Conservation (phyloP, 1,139 yeast species). For the Blastobotrys ciferrii region DNA sequence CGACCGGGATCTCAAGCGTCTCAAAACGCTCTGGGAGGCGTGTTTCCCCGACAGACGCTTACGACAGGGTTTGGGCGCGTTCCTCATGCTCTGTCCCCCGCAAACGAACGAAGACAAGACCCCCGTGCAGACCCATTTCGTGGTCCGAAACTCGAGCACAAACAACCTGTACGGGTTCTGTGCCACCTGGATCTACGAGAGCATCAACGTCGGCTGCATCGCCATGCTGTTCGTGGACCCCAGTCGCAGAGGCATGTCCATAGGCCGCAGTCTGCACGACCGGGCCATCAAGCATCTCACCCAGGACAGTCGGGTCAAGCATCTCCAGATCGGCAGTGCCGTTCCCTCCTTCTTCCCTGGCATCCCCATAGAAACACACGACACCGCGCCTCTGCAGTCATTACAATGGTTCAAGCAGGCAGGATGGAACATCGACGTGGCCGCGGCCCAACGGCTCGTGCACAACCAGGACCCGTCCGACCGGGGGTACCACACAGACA, state of each 20-base stretch:
- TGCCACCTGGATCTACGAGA: constrained; percentile 52
- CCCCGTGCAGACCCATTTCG: constrained; percentile 45
- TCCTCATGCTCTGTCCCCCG: constrained; percentile 23
- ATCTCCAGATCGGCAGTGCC: constrained; percentile 49
- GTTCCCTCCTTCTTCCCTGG: constrained; percentile 54
- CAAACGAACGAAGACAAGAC: not conserved
- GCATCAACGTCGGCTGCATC: constrained; percentile 45
- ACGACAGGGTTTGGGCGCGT: constrained; percentile 30
- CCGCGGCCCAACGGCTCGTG: constrained; percentile 21
- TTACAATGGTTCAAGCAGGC: constrained; percentile 33
- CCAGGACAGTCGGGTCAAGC: constrained; percentile 46
- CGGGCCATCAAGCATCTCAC: constrained; percentile 54
- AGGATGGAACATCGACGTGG: constrained; percentile 32
- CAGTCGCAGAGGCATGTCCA: constrained; percentile 54
- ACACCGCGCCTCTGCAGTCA: constrained; percentile 10
- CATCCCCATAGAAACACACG: constrained; percentile 24
- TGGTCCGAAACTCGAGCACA: constrained; percentile 58
- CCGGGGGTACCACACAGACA: constrained; percentile 3
- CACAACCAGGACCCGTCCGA: not conserved
- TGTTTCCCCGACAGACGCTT: constrained; percentile 34
- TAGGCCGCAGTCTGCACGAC: constrained; percentile 57
- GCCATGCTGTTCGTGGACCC: constrained; percentile 54
- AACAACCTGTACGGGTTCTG: constrained; percentile 57
- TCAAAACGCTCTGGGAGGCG: constrained; percentile 43
- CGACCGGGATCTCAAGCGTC: constrained; percentile 51